Percentiles rank a stretch among this genome's conserved stretches.
These are phyloP conservation scores for Pestalotiopsis fici DNA, from an alignment of 2,329 filamentous ascomycete species.

Conservation along the genomic window DNA sequence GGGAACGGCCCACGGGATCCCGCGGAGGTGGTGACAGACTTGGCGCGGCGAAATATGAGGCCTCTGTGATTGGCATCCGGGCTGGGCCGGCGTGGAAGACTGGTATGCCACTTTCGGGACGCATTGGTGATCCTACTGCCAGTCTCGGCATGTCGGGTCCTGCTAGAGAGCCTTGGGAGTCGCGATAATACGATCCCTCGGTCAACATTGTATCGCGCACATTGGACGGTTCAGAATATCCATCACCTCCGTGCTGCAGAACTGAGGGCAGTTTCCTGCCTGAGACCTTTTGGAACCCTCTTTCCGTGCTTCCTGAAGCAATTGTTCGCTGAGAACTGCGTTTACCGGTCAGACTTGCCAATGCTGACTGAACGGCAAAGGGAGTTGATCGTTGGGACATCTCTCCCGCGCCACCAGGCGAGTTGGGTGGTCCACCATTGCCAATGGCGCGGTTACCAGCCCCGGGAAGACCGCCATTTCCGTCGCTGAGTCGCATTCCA, in stretches of 20 bases:
- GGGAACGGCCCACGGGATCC: constrained; percentile 39
- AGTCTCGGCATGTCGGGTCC: constrained; percentile 38
- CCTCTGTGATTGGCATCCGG: constrained; percentile 60
- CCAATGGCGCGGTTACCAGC: constrained; percentile 30
- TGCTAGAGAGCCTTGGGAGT: constrained; percentile 48
- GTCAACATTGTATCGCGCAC: constrained; percentile 44
- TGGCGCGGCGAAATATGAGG: constrained; percentile 46
- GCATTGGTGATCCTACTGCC: constrained; percentile 59
- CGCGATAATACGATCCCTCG: constrained; percentile 53
- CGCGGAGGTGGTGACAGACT: constrained; percentile 25
- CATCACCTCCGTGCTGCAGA: constrained; percentile 62
- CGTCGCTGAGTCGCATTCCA: constrained; percentile 39
- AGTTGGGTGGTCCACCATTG: constrained; percentile 16
- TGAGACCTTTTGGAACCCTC: constrained; percentile 65
- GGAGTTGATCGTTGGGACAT: constrained; percentile 50
- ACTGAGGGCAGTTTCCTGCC: constrained; percentile 67
- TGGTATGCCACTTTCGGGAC: constrained; percentile 61
- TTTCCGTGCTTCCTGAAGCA: constrained; percentile 45
- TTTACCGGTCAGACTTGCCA: constrained; percentile 46
- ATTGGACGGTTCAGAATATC: constrained; percentile 51
- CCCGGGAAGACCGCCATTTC: constrained; percentile 22
- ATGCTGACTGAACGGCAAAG: constrained; percentile 48
- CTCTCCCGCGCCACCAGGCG: constrained; percentile 19
- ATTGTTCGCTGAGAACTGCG: constrained; percentile 30
- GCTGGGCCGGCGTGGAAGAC: constrained; percentile 67